Evolutionary conservation across 768 basidiomycete genomes (phyloP).

Genomic region (Tubosaeta sp.): DNA sequence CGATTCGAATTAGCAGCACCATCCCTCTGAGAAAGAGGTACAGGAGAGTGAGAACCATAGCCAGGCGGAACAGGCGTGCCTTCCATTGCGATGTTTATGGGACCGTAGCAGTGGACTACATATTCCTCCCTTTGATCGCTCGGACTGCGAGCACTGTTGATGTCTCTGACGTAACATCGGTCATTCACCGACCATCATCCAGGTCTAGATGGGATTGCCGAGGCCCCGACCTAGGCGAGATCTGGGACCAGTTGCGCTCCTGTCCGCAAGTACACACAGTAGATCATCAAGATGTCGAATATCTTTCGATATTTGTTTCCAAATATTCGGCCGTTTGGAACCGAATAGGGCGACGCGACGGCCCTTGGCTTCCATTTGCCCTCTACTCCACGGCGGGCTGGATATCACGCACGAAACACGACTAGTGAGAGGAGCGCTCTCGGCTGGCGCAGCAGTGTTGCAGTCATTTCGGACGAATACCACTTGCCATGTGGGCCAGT

Average conservation of each 20-base stretch:
- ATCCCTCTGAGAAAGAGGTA: conserved; percentile 12
- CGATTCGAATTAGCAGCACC: conserved; percentile 17
- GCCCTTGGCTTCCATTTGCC: conserved; percentile 8
- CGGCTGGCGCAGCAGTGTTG: conserved; percentile 4
- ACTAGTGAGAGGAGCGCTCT: conserved; percentile 5
- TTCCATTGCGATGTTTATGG: conserved; percentile 27
- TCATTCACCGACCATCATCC: conserved; percentile 15
- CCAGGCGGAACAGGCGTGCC: conserved; percentile 30
- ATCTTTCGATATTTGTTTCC: not conserved
- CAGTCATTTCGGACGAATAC: conserved; percentile 9
- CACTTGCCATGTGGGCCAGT: conserved; percentile 13
- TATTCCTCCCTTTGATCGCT: conserved; percentile 19
- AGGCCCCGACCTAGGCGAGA: conserved; percentile 13
- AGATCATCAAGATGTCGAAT: not conserved
- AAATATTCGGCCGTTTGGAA: conserved; percentile 14
- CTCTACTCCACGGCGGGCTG: conserved; percentile 18
- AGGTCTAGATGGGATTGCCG: conserved; percentile 15
- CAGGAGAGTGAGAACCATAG: conserved; percentile 15
- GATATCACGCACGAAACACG: conserved; percentile 21
- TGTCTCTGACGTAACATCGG: conserved; percentile 24
- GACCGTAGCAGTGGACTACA: conserved; percentile 18
- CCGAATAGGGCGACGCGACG: conserved; percentile 6
- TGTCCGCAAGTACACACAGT: not conserved
- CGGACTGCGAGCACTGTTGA: conserved; percentile 8
- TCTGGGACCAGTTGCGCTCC: not conserved